Base-by-base conservation (phyloP, 352 stramenopile genomes). In the Peronospora destructor region DNA sequence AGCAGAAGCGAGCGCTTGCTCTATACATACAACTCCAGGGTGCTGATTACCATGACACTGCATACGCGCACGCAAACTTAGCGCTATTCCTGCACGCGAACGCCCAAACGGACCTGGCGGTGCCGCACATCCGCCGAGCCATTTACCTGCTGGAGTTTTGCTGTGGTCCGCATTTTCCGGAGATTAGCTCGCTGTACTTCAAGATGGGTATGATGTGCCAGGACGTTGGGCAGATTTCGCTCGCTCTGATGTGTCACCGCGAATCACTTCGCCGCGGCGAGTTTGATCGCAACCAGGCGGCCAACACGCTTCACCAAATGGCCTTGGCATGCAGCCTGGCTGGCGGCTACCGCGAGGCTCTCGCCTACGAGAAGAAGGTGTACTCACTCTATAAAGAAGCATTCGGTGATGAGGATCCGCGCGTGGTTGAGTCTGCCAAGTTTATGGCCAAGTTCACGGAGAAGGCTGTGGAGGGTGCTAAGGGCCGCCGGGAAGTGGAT, bases 141-240 rank as follows among this genome's bases (percentile, higher is more conserved):
- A 85, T 97, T 56, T 98, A 97, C 56, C 59, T 98, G 37, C 82
- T 97, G 49, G 91, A 98, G 61, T 69, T 97, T 21, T 84, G 95
- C 59, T 85, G 71, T 19, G 94, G 95, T 2, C 81, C 81, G 39
- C 81, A 95, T 53, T 93, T 94, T 56, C 71, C 86, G 6, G 90
- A 97, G 61, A 82, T 97, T 47, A 87, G 80, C 36, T 82, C 81
- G 41, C 72, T 91, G 4, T 71, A 97, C 64, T 90, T 97, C 66
- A 96, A 96, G 62, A 83, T 98, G 66, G 94, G 92, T 40, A 95
- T 86, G 51, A 91, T 98, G 62, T 98, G 96, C 71, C 85, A 95
- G 41, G 85, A 97, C 50, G 73, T 91, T 16, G 83, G 77, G 3
- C 85, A 96, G 39, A 76, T 93, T 36, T 76, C 77, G 9, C 56